These are phyloP conservation scores for Juncus effusus DNA, from an alignment of 176 grass and related monocot species.

Conservation along the genomic window DNA sequence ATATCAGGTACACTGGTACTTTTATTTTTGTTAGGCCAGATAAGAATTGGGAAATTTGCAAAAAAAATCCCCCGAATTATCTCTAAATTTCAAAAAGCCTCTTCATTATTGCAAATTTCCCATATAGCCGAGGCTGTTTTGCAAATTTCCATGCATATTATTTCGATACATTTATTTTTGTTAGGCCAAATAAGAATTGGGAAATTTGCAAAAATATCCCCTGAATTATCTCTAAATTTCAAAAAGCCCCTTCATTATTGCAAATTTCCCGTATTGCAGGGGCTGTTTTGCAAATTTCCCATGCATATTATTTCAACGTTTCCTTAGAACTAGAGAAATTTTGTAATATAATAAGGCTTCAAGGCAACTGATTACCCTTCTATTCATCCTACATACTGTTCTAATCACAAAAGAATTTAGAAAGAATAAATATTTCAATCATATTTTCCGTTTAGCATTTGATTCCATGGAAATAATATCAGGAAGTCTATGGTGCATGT, in stretches of 20 bases:
- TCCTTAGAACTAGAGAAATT: too few species aligned
- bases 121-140: background rate
- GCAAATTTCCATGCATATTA: background rate
- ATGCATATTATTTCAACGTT: background rate
- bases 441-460: background rate
- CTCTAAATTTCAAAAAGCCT: background rate
- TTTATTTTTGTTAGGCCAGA: background rate
- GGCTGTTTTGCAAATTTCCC: background rate
- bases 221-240: background rate
- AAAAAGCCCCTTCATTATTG: background rate
- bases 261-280: background rate
- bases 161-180: background rate
- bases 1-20: constrained; percentile 40
- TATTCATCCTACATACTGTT: background rate
- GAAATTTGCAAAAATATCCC: constrained; percentile 1
- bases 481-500: constrained; percentile 57
- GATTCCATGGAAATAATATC: constrained; percentile 17
- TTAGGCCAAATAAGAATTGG: background rate
- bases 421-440: background rate
- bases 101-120: background rate
- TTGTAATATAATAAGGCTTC: too few species aligned
- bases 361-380: background rate
- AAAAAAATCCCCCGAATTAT: background rate
- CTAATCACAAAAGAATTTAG: background rate
- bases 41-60: constrained; percentile 2